Conservation (phyloP, 2,329 filamentous ascomycete species). For the Aureobasidium uvarum region DNA sequence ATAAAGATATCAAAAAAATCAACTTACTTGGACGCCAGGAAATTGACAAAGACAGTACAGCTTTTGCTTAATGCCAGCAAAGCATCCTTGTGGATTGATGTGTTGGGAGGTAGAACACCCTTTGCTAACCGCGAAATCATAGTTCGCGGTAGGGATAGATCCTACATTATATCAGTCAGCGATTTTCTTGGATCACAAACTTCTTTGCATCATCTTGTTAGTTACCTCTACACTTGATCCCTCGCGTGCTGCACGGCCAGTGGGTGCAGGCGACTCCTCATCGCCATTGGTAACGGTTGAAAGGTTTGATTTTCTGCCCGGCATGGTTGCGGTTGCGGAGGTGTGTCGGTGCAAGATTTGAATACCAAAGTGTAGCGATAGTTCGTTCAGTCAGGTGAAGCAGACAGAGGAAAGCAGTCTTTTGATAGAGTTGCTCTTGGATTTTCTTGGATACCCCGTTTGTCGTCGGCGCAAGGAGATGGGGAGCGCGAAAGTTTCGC, state of each 20-base stretch:
- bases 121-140: slow-evolving; percentile 79
- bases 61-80: slow-evolving; percentile 76
- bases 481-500: slow-evolving; percentile 24
- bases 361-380: too few species aligned
- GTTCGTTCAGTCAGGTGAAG: too few species aligned
- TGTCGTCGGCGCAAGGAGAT: slow-evolving; percentile 14
- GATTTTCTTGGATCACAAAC: neutral
- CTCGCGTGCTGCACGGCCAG: slow-evolving; percentile 29
- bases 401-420: neutral
- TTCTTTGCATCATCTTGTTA: slow-evolving; percentile 29
- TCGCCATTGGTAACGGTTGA: slow-evolving; percentile 43
- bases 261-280: slow-evolving; percentile 35
- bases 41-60: slow-evolving; percentile 80
- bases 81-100: slow-evolving; percentile 79
- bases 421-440: neutral
- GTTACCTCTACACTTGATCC: slow-evolving; percentile 47
- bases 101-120: slow-evolving; percentile 74
- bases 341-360: too few species aligned
- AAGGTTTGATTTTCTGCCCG: slow-evolving; percentile 50
- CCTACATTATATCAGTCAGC: slow-evolving; percentile 46
- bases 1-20: neutral
- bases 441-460: neutral
- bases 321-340: slow-evolving; percentile 39
- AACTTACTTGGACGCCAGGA: slow-evolving; percentile 70
- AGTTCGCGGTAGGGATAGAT: slow-evolving; percentile 74